These are phyloP conservation scores for Pseudopithomyces chartarum DNA, from an alignment of 2,329 filamentous ascomycete genomes.

Conservation along the genomic window DNA sequence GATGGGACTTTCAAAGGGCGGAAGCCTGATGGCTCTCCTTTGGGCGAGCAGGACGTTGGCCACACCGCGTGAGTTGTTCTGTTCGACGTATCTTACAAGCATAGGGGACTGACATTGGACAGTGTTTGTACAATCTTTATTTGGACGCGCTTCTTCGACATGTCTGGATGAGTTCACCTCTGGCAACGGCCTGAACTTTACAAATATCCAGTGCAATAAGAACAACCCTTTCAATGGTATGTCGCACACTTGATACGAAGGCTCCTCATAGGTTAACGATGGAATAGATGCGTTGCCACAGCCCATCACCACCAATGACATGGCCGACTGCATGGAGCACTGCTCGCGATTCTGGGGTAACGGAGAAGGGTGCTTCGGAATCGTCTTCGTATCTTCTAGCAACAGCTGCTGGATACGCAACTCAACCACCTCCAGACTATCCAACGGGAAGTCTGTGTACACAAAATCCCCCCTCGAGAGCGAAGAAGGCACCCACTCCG, in stretches of 20 bases:
- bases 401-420: conserved; percentile 36
- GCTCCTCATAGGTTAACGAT: conserved; percentile 7
- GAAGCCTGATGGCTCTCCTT: conserved; percentile 23
- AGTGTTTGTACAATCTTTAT: conserved; percentile 24
- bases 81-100: neutral
- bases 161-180: conserved; percentile 31
- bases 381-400: conserved; percentile 26
- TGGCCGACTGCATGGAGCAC: conserved; percentile 36
- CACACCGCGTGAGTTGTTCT: conserved; percentile 26
- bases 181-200: conserved; percentile 37
- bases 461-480: conserved; percentile 7
- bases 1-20: conserved; percentile 1
- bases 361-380: conserved; percentile 36
- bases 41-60: conserved; percentile 28
- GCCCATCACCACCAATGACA: conserved; percentile 20
- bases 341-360: conserved; percentile 39
- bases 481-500: conserved; percentile 21
- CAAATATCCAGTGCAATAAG: conserved; percentile 30
- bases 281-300: conserved; percentile 21
- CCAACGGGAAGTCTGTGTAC: neutral
- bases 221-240: conserved; percentile 36
- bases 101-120: conserved; percentile 15
- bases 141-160: conserved; percentile 12
- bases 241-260: neutral
- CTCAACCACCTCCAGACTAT: conserved; percentile 19